Conservation (phyloP, 192 early-diverging fungal genomes). For the Backusella australiensis region DNA sequence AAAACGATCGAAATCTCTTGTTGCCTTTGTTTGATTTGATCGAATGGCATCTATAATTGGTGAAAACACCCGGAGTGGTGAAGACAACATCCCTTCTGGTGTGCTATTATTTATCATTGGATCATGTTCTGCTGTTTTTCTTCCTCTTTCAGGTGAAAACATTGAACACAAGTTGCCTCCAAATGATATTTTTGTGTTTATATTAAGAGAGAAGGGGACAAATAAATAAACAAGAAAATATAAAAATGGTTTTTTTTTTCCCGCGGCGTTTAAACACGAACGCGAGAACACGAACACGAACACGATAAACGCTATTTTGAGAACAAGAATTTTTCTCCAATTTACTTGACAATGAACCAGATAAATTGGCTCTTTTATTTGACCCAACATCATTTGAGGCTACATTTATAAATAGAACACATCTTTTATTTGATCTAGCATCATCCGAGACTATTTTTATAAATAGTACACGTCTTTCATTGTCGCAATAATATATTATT, state of each 20-base stretch:
- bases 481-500: too few relatives aligned
- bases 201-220: background rate
- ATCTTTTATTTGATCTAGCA: too few relatives aligned
- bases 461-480: too few relatives aligned
- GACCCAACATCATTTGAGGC: too few relatives aligned
- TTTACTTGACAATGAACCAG: too few relatives aligned
- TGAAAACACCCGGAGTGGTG: background rate
- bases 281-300: background rate
- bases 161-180: background rate
- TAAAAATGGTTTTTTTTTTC: background rate
- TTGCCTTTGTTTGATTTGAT: conserved; percentile 1
- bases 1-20: conserved; percentile 11
- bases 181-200: background rate
- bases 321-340: background rate
- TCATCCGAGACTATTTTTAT: too few relatives aligned
- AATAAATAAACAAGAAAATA: background rate
- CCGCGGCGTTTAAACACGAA: background rate
- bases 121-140: background rate
- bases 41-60: conserved; percentile 1
- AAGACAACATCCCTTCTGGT: background rate
- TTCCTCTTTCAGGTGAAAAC: background rate
- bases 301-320: background rate
- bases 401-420: too few relatives aligned
- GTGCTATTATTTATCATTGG: conserved; percentile 3
- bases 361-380: too few relatives aligned